Evolutionary conservation across 768 basidiomycete species (phyloP).

Genomic region (Cystofilobasidium capitatum): DNA sequence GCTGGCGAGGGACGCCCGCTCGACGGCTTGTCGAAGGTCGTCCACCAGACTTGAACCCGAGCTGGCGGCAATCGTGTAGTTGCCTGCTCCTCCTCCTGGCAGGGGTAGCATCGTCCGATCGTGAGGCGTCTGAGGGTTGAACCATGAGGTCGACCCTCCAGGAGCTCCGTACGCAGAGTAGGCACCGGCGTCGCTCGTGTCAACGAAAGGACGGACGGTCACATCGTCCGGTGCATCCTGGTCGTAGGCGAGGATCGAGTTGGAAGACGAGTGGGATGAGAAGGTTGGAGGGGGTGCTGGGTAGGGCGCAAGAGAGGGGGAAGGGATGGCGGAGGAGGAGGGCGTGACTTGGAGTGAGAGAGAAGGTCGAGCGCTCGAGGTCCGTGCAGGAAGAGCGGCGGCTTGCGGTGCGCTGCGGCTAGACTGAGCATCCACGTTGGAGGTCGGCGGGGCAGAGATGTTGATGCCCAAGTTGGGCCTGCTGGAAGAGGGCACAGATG

Average conservation of each 20-base stretch:
- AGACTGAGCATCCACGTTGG: background rate
- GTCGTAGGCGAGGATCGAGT: slow-evolving; percentile 1
- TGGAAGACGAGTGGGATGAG: slow-evolving; percentile 1
- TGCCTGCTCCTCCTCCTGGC: background rate
- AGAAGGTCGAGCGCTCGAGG: background rate
- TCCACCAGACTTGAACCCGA: background rate
- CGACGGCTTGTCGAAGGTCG: background rate
- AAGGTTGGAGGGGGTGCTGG: slow-evolving; percentile 27
- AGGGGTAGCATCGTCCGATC: slow-evolving; percentile 12
- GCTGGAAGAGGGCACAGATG: background rate
- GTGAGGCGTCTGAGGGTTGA: background rate
- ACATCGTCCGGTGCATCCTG: background rate
- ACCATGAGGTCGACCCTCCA: slow-evolving; percentile 4
- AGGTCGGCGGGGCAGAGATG: background rate
- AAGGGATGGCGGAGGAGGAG: slow-evolving; percentile 14
- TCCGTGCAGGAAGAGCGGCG: too few species aligned
- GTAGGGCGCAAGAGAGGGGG: background rate
- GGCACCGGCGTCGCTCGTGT: slow-evolving; percentile 5
- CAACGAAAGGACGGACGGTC: slow-evolving; percentile 17
- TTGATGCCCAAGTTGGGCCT: background rate
- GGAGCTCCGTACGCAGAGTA: background rate
- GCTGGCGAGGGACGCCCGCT: background rate
- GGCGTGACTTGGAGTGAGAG: too few species aligned
- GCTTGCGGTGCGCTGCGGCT: background rate
- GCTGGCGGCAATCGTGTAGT: background rate